phyloP scores from a whole-genome alignment of 176 grass and related monocot genomes.

The Aechmea fasciata region DNA sequence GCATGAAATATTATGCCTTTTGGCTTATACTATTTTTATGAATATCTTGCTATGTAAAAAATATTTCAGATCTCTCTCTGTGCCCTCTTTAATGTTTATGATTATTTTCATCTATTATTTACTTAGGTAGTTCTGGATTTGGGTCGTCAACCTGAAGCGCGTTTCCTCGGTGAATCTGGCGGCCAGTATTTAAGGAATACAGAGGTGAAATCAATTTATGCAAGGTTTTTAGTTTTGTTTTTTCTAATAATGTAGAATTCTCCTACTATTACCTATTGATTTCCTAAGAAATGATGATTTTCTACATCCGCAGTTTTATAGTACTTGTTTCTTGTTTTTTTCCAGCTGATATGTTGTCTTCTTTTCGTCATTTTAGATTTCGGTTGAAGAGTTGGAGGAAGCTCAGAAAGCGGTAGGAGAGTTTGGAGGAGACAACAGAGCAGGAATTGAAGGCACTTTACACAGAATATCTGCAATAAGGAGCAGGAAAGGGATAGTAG shows the following conservation, averaged over 20 bases:
- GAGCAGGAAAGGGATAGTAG: slow-evolving; percentile 91
- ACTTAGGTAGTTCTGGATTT: slow-evolving; percentile 86
- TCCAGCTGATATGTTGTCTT: not conserved
- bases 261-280: not conserved
- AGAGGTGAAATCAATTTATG: slow-evolving; percentile 32
- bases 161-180: slow-evolving; percentile 77
- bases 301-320: not conserved
- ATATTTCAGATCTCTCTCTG: slow-evolving; percentile 5
- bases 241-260: not conserved
- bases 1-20: no score
- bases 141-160: slow-evolving; percentile 86
- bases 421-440: slow-evolving; percentile 91
- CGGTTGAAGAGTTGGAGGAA: slow-evolving; percentile 75
- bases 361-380: slow-evolving; percentile 46
- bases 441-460: slow-evolving; percentile 89
- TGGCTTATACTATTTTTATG: no score
- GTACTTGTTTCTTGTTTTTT: not conserved
- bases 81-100: not conserved
- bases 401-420: slow-evolving; percentile 78
- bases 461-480: slow-evolving; percentile 98
- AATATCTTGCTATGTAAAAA: slow-evolving; percentile 1
- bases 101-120: slow-evolving; percentile 2
- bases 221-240: not conserved
- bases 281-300: not conserved
- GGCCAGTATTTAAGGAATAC: slow-evolving; percentile 74